Conservation (phyloP, 2,329 filamentous ascomycete genomes). For the Colletotrichum musicola region DNA sequence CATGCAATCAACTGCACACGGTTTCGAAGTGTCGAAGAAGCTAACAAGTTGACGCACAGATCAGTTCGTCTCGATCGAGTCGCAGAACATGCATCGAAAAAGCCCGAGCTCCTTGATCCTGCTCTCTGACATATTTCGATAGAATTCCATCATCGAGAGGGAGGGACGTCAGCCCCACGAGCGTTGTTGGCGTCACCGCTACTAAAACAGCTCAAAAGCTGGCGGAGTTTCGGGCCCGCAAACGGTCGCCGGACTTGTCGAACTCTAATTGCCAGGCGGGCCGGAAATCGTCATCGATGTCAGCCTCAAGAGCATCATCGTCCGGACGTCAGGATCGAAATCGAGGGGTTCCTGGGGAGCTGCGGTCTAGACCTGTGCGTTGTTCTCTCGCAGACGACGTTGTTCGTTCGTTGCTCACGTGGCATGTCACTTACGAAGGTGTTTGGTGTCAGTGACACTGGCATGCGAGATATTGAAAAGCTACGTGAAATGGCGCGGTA, state of each 20-base stretch:
- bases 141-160: background rate
- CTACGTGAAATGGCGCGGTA: no score
- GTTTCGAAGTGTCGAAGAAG: background rate
- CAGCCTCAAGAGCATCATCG: conserved; percentile 4
- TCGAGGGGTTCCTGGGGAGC: background rate
- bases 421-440: no score
- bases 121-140: background rate
- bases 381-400: background rate
- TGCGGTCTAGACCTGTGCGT: background rate
- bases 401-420: background rate
- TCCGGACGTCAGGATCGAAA: background rate
- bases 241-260: conserved; percentile 21
- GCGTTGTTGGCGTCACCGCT: conserved; percentile 1
- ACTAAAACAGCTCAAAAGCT: background rate
- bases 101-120: conserved; percentile 5
- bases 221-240: conserved; percentile 19
- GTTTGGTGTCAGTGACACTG: no score
- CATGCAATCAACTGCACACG: background rate
- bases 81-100: conserved; percentile 6
- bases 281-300: conserved; percentile 31
- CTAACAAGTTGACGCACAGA: conserved; percentile 2
- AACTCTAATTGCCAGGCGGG: conserved; percentile 6
- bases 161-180: conserved; percentile 1
- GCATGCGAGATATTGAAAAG: no score
- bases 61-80: conserved; percentile 29